phyloP scores from a whole-genome alignment of 2,329 filamentous ascomycete genomes.

The Fusarium lyarnte region DNA sequence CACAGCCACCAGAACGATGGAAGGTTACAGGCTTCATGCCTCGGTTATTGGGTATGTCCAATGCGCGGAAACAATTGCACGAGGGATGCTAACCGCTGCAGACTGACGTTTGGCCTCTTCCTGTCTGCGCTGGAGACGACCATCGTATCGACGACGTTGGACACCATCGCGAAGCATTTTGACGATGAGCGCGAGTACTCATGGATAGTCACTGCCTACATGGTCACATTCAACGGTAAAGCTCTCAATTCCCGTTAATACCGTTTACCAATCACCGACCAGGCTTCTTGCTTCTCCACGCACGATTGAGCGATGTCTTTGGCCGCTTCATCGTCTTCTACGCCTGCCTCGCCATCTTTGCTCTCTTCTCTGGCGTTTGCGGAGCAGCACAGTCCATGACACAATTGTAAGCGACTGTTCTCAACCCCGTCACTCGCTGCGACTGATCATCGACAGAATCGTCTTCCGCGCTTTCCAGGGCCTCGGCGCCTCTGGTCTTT shows the following conservation, averaged over 20 bases:
- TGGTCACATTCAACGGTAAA: neutral
- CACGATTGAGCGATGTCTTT: neutral
- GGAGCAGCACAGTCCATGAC: neutral
- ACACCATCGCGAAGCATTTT: neutral
- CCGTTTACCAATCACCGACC: accelerated
- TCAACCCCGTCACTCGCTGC: accelerated
- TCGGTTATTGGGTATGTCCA: neutral
- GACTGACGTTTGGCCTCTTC: neutral
- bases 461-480: neutral
- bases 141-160: neutral
- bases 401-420: neutral
- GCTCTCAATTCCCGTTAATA: neutral
- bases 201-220: neutral
- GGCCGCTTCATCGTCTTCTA: neutral
- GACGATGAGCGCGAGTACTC: neutral
- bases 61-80: neutral
- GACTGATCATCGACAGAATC: neutral
- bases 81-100: neutral
- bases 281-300: neutral
- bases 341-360: neutral
- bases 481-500: neutral
- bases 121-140: neutral
- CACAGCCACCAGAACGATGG: neutral
- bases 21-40: neutral
- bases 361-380: neutral